phyloP scores from a whole-genome alignment of 1,284 basidiomycete species.

The Abortiporus biennis region DNA sequence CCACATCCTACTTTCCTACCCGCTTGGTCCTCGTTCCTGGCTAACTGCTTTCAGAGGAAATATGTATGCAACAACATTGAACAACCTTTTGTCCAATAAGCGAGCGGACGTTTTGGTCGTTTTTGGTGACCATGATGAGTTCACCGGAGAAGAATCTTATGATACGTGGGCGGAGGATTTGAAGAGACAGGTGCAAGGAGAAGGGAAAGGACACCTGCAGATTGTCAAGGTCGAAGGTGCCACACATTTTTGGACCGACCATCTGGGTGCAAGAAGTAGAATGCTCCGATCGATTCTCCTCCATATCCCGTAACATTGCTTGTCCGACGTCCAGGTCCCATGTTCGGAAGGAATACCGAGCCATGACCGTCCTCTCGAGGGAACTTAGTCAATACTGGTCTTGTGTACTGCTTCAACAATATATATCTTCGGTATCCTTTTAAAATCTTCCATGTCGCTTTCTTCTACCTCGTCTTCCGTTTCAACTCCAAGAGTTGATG shows the following conservation, averaged over 20 bases:
- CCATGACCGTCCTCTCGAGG: no score
- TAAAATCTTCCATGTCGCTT: no score
- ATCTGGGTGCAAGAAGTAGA: neutral
- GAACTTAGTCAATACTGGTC: no score
- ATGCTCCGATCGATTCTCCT: no score
- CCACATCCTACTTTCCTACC: conserved; percentile 74
- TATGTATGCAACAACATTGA: conserved; percentile 44
- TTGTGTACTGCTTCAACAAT: no score
- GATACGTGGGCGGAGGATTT: conserved; percentile 46
- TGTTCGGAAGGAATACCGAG: no score
- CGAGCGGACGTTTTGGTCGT: conserved; percentile 52
- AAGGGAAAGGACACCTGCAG: conserved; percentile 18
- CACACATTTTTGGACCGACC: conserved; percentile 41
- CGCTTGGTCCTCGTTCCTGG: conserved; percentile 59
- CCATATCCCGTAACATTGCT: no score
- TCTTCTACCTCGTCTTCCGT: no score
- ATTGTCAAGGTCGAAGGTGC: conserved; percentile 31
- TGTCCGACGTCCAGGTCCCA: no score
- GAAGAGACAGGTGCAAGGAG: conserved; percentile 13
- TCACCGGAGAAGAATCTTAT: conserved; percentile 54
- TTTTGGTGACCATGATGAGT: conserved; percentile 69
- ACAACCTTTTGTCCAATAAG: conserved; percentile 37
- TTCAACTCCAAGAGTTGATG: no score
- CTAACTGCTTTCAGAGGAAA: conserved; percentile 62
- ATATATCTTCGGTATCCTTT: no score